phyloP scores from a whole-genome alignment of 2,329 filamentous ascomycete genomes.

The Neopestalotiopsis sp. region DNA sequence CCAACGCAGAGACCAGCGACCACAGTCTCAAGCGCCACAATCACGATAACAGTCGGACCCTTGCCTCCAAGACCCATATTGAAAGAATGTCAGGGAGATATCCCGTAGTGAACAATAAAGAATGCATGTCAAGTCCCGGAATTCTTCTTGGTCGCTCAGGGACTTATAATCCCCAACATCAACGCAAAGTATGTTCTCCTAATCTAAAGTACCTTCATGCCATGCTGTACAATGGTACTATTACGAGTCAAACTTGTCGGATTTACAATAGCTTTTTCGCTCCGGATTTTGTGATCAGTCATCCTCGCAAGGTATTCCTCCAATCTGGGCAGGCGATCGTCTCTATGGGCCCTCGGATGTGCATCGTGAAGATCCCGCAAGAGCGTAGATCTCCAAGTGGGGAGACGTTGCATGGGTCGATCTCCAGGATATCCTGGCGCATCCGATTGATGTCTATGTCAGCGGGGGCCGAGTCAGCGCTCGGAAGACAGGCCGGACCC shows the following conservation, averaged over 20 bases:
- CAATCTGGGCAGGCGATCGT: background rate
- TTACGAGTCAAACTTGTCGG: background rate
- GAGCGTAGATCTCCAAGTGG: background rate
- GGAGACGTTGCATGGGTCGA: background rate
- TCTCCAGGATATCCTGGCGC: background rate
- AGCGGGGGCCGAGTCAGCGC: background rate
- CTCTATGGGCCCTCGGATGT: background rate
- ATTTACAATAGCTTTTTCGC: background rate
- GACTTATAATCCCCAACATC: background rate
- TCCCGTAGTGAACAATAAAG: background rate
- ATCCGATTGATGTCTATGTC: background rate
- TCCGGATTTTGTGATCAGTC: background rate
- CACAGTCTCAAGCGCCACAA: background rate
- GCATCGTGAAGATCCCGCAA: background rate
- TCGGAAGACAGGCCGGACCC: background rate
- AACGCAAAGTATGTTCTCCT: background rate
- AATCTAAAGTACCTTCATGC: background rate
- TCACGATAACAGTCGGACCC: background rate
- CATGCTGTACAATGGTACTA: background rate
- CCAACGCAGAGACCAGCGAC: background rate
- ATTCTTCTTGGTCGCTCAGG: background rate
- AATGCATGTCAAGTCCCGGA: background rate
- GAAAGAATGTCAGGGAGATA: background rate
- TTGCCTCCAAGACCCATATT: background rate
- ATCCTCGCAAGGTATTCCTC: constrained; percentile 4